Percentiles rank a stretch among this genome's conserved stretches.
These are phyloP conservation scores for Lactarius psammicola DNA, from an alignment of 768 basidiomycete genomes.

Conservation along the genomic window DNA sequence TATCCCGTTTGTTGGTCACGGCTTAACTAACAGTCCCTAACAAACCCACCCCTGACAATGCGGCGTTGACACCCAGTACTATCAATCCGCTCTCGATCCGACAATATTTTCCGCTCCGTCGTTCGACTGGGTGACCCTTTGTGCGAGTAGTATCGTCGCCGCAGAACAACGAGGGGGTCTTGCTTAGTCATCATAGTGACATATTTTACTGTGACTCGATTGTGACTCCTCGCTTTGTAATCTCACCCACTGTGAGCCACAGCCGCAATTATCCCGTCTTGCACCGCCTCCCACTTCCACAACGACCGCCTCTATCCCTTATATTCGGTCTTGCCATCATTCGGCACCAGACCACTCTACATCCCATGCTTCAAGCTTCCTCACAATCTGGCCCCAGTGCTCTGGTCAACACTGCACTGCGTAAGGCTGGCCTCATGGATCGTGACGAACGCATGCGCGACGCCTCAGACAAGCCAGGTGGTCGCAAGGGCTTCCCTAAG, in stretches of 20 bases:
- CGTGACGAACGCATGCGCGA: constrained; percentile 76
- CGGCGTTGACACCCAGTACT: neutral
- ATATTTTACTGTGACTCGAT: constrained; percentile 14
- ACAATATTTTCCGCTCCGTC: neutral
- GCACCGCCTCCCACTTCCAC: constrained; percentile 20
- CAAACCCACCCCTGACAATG: constrained; percentile 5
- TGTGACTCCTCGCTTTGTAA: constrained; percentile 18
- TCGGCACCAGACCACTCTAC: constrained; percentile 2
- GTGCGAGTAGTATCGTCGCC: neutral
- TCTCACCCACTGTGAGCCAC: neutral
- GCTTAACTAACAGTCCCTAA: constrained; percentile 24
- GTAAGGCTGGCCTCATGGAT: constrained; percentile 74
- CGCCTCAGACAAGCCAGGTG: constrained; percentile 63
- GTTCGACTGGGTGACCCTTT: neutral
- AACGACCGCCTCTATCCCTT: constrained; percentile 14
- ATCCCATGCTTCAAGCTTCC: constrained; percentile 57
- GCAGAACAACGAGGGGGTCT: neutral
- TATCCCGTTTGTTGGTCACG: constrained; percentile 19
- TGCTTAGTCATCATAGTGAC: constrained; percentile 16
- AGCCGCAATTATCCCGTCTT: neutral
- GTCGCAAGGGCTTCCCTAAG: constrained; percentile 67
- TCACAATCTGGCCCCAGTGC: constrained; percentile 57
- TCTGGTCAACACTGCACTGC: constrained; percentile 60
- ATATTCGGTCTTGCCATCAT: constrained; percentile 15
- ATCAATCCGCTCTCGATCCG: neutral